Conservation (phyloP, 345 rosid species). For the Triadica sebifera region DNA sequence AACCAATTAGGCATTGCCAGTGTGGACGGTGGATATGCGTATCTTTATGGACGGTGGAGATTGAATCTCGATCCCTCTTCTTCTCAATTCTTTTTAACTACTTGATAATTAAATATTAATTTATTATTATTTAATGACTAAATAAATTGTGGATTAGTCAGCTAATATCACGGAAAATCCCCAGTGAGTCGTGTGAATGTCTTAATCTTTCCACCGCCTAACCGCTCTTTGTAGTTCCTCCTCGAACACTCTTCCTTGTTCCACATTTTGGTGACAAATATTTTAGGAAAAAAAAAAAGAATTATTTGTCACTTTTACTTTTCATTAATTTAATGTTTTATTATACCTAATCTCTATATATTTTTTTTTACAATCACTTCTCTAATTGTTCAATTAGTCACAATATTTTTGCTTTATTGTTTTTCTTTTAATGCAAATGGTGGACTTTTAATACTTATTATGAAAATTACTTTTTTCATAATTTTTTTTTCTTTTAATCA, state of each 20-base stretch:
- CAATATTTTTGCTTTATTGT: no score
- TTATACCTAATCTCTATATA: no score
- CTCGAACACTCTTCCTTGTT: slow-evolving; percentile 1
- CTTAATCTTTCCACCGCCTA: slow-evolving; percentile 31
- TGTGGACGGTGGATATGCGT: slow-evolving; percentile 40
- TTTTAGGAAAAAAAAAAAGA: no score
- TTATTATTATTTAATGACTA: no score
- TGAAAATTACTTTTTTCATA: no score
- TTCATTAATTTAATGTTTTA: no score
- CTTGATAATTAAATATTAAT: neutral
- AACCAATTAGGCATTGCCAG: neutral
- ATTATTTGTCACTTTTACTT: no score
- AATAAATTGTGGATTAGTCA: neutral
- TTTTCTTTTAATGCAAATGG: no score
- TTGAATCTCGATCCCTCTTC: neutral
- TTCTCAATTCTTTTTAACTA: neutral
- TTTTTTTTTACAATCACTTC: no score
- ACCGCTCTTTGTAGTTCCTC: neutral
- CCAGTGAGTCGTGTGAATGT: neutral
- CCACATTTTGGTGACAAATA: slow-evolving; percentile 18
- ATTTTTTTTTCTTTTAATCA: no score
- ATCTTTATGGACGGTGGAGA: slow-evolving; percentile 38
- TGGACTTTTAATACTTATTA: no score
- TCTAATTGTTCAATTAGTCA: no score
- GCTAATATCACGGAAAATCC: slow-evolving; percentile 38